Percentiles rank a stretch among this genome's conserved stretches.
These are phyloP conservation scores for Sordaria brevicollis DNA, from an alignment of 495 filamentous ascomycete genomes.

Conservation along the genomic window DNA sequence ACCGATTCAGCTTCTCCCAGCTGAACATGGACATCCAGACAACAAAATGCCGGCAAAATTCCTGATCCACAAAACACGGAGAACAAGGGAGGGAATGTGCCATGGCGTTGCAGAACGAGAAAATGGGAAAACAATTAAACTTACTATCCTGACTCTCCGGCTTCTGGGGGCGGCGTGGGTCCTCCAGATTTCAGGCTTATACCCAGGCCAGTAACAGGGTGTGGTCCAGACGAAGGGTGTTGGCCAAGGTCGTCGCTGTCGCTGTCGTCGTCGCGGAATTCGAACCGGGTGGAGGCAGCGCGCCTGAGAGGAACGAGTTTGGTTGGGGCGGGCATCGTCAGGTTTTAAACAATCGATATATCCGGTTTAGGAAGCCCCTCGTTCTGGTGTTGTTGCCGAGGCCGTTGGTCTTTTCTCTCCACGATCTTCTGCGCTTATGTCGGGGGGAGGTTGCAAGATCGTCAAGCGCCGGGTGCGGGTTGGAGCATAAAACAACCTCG, in stretches of 20 bases:
- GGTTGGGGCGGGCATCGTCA: not conserved
- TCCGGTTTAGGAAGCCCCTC: not conserved
- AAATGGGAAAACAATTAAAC: not conserved
- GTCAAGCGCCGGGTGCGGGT: not conserved
- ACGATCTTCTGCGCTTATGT: not conserved
- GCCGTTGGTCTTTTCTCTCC: not conserved
- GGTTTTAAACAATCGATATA: not conserved
- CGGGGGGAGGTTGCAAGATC: not conserved
- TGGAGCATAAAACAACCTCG: not conserved
- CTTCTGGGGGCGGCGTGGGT: not conserved
- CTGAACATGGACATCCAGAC: not conserved
- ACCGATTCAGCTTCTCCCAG: not conserved
- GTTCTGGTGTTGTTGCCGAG: not conserved
- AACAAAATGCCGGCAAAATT: not conserved
- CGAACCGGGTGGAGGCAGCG: not conserved
- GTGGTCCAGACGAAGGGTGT: not conserved
- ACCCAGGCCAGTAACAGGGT: not conserved
- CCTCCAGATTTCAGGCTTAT: not conserved
- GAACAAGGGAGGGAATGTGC: not conserved
- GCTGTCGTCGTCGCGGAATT: not conserved
- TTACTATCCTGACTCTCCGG: not conserved
- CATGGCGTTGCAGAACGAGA: not conserved
- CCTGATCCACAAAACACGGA: not conserved
- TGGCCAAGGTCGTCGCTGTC: not conserved
- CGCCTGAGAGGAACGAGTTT: not conserved